A percentile compares a stretch with the other conserved stretches of the same genome.
Evolutionary conservation across 2,329 filamentous ascomycete genomes (phyloP).

Genomic region (Pyrenophora teres): DNA sequence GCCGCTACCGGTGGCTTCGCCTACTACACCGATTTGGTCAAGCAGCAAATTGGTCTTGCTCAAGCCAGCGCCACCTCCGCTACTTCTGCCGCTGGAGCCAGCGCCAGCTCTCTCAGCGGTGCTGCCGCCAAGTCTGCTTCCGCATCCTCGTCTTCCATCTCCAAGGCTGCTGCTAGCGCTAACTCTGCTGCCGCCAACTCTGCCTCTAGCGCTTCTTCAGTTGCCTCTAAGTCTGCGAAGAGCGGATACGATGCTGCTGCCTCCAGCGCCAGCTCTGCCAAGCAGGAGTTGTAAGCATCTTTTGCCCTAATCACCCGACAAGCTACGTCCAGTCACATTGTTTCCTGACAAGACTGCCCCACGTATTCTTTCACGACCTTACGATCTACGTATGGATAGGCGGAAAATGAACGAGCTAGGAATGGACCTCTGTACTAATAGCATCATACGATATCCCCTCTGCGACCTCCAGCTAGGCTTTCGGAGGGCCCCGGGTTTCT

Average conservation of each 20-base stretch:
- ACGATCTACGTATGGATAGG: conserved; percentile 28
- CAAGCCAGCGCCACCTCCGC: conserved; percentile 70
- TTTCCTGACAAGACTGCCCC: conserved; percentile 8
- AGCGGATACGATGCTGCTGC: conserved; percentile 41
- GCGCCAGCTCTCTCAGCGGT: conserved; percentile 29
- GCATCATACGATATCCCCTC: conserved; percentile 29
- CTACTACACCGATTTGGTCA: conserved; percentile 50
- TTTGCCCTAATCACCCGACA: conserved; percentile 8
- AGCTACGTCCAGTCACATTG: conserved; percentile 16
- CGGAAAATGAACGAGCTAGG: conserved; percentile 17
- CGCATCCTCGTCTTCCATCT: conserved; percentile 42
- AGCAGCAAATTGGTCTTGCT: conserved; percentile 53
- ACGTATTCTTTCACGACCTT: conserved; percentile 27
- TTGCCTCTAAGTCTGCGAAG: conserved; percentile 41
- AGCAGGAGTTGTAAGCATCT: conserved; percentile 53
- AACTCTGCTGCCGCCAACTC: conserved; percentile 39
- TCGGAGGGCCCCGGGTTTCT: conserved; percentile 21
- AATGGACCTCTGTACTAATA: conserved; percentile 32
- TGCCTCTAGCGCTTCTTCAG: conserved; percentile 40
- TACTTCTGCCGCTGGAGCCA: conserved; percentile 54
- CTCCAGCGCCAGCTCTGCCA: conserved; percentile 41
- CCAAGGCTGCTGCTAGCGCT: conserved; percentile 41
- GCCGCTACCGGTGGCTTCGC: conserved; percentile 60
- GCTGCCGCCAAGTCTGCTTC: conserved; percentile 36
- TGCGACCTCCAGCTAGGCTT: conserved; percentile 23